These are phyloP conservation scores for Pyrrhoderma lamaoense DNA, from an alignment of 1,284 basidiomycete genomes.

Conservation along the genomic window DNA sequence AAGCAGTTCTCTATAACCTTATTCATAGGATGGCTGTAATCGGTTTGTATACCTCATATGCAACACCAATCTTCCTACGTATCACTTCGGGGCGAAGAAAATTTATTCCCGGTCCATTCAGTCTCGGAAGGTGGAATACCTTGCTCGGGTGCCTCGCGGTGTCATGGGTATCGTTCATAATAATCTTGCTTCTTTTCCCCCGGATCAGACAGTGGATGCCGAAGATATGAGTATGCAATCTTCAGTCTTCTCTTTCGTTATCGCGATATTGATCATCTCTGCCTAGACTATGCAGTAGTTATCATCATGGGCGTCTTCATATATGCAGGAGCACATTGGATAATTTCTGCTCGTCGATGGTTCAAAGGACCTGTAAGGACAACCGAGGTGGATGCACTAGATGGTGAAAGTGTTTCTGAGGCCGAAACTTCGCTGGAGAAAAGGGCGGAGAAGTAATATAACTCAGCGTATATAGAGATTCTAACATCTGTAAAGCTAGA, in stretches of 20 bases:
- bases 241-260: slow-evolving; percentile 4
- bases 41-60: slow-evolving; percentile 62
- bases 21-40: slow-evolving; percentile 55
- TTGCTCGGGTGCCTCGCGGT: slow-evolving; percentile 55
- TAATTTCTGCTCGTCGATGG: slow-evolving; percentile 61
- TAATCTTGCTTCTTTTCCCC: slow-evolving; percentile 57
- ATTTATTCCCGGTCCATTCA: slow-evolving; percentile 52
- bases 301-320: slow-evolving; percentile 58
- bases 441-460: too few relatives aligned
- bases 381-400: slow-evolving; percentile 28
- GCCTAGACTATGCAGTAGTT: slow-evolving; percentile 57
- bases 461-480: too few relatives aligned
- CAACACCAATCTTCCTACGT: slow-evolving; percentile 59
- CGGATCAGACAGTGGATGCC: slow-evolving; percentile 34
- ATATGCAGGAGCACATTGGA: slow-evolving; percentile 57
- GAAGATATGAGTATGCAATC: slow-evolving; percentile 46
- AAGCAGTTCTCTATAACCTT: neutral
- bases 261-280: neutral
- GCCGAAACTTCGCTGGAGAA: neutral
- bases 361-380: slow-evolving; percentile 60
- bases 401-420: slow-evolving; percentile 16
- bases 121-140: slow-evolving; percentile 51
- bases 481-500: too few relatives aligned
- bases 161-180: slow-evolving; percentile 58
- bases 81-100: slow-evolving; percentile 58